These are phyloP conservation scores for Ramularia endophylla DNA, from an alignment of 2,329 filamentous ascomycete genomes.

Conservation along the genomic window DNA sequence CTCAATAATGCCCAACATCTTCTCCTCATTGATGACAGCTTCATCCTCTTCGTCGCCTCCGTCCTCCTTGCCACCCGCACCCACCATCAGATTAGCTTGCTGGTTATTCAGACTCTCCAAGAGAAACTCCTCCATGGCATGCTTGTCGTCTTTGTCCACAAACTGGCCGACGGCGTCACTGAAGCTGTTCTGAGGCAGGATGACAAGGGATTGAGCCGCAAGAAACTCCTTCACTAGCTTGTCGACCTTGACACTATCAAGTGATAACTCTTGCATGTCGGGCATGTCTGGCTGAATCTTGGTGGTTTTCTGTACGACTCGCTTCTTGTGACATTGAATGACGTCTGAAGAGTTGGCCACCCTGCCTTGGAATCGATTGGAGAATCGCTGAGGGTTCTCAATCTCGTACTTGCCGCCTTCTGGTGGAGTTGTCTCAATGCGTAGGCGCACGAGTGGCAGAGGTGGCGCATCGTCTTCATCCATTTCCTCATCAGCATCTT, in stretches of 20 bases:
- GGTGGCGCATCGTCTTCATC: constrained; percentile 59
- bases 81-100: constrained; percentile 47
- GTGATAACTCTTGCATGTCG: constrained; percentile 53
- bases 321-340: constrained; percentile 87
- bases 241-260: constrained; percentile 81
- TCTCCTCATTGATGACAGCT: constrained; percentile 55
- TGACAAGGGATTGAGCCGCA: constrained; percentile 79
- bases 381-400: constrained; percentile 95
- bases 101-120: constrained; percentile 39
- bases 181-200: constrained; percentile 87
- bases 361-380: constrained; percentile 80
- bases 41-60: constrained; percentile 69
- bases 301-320: constrained; percentile 45
- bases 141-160: constrained; percentile 91
- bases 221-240: constrained; percentile 85
- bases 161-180: constrained; percentile 90
- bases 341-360: constrained; percentile 95
- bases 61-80: constrained; percentile 57
- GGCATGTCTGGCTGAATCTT: constrained; percentile 54
- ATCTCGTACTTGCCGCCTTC: constrained; percentile 82
- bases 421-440: constrained; percentile 81
- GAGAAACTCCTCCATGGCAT: constrained; percentile 62
- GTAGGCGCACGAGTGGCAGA: constrained; percentile 77
- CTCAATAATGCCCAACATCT: constrained; percentile 59
- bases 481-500: constrained; percentile 38